phyloP scores from a whole-genome alignment of 768 basidiomycete genomes.

The Calocera cornea region DNA sequence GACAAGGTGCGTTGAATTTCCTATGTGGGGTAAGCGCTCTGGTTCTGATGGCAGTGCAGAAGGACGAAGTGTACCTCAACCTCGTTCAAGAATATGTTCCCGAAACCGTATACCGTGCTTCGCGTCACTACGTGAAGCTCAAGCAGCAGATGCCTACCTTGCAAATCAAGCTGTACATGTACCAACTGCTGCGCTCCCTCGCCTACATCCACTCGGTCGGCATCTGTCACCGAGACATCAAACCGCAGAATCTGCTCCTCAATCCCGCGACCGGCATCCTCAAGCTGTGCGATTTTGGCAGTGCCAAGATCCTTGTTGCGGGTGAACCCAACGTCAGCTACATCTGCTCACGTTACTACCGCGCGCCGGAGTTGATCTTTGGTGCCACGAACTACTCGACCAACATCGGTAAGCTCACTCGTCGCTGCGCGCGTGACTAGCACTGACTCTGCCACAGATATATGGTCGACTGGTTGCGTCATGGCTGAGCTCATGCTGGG shows the following conservation, averaged over 20 bases:
- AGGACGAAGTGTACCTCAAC: slow-evolving; percentile 99
- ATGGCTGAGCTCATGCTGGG: slow-evolving; percentile 99
- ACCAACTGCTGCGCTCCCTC: slow-evolving; percentile 92
- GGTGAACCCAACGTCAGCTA: slow-evolving; percentile 99
- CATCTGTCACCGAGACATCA: slow-evolving; percentile 99
- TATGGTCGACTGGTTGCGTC: slow-evolving; percentile 99
- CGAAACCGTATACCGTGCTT: slow-evolving; percentile 97
- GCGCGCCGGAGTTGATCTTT: slow-evolving; percentile 97
- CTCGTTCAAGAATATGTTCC: slow-evolving; percentile 98
- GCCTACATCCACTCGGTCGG: slow-evolving; percentile 99
- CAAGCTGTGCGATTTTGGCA: slow-evolving; percentile 98
- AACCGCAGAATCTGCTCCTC: slow-evolving; percentile 95
- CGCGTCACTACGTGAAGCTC: slow-evolving; percentile 96
- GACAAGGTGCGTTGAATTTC: slow-evolving; percentile 65
- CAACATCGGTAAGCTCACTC: slow-evolving; percentile 70
- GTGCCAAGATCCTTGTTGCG: slow-evolving; percentile 93
- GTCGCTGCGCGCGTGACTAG: slow-evolving; percentile 5
- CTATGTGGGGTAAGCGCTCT: background rate
- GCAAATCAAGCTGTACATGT: slow-evolving; percentile 99
- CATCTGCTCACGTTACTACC: slow-evolving; percentile 98
- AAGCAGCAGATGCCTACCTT: slow-evolving; percentile 99
- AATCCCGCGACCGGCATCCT: slow-evolving; percentile 94
- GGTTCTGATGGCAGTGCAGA: slow-evolving; percentile 36
- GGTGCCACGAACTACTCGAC: slow-evolving; percentile 99
- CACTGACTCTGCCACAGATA: slow-evolving; percentile 41